Evolutionary conservation across 176 grass and related monocot species (phyloP), one percentile per base, ranked within the genome.

Genomic region (Ampelocalamus luodianensis): DNA sequence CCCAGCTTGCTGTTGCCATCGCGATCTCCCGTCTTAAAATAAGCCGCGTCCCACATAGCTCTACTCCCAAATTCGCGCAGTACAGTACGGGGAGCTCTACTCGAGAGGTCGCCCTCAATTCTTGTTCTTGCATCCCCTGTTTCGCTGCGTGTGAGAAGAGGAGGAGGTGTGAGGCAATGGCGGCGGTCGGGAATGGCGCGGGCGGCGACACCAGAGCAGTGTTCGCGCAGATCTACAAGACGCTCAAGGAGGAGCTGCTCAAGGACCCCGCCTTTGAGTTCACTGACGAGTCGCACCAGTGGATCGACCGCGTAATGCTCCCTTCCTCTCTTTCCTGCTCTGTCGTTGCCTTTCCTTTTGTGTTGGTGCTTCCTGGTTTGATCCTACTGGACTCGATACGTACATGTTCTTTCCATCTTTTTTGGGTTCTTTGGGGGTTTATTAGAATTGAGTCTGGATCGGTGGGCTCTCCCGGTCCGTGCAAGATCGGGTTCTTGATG

Each of bases 221-320:
- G 11, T 94, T 99, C 78, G 38, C 11, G 65, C 89, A 75, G 93
- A 92, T 99, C 92, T 99, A 99, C 82, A 12, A 7, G 10, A 49
- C 54, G 60, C 91, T 99, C 70, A 96, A 99, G 90, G 81, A 42
- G 71, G 93, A 94, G 71, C 84, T 99, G 55, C 93, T 96, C 62
- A 37, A 77, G 9, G 96, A 96, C 79, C 86, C 97, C 62, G 86
- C 90, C 80, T 99, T 99, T 73, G 92, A 99, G 74, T 94, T 87
- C 92, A 96, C 93, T 36, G 6, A 78, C 10, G 88, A 89, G 64
- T 94, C 97, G 37, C 93, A 15, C 79, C 70, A 89, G 82, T 99
- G 97, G 97, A 91, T 99, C 90, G 90, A 96, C 18, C 70, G 85
- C 81, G 85, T 88, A 87, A 87, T 61, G 42, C 77, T 37, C 61